A percentile compares a stretch with the other conserved stretches of the same genome.
phyloP scores from a whole-genome alignment of 2,329 filamentous ascomycete species.

The Hansfordia pulvinata region DNA sequence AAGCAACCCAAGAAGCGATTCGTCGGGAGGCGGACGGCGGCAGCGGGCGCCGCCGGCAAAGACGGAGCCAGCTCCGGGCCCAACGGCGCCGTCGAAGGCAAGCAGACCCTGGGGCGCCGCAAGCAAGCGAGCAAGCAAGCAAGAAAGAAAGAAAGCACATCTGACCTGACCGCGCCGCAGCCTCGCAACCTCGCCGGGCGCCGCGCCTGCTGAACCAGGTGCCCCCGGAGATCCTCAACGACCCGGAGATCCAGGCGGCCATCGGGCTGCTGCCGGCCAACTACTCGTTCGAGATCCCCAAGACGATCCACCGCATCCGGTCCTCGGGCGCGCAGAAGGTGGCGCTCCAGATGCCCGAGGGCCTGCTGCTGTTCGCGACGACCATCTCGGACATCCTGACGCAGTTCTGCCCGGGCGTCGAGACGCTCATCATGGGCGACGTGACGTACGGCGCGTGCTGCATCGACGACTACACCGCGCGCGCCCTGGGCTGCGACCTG shows the following conservation, averaged over 20 bases:
- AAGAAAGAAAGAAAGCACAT: neutral
- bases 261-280: conserved; percentile 82
- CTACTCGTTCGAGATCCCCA: conserved; percentile 97
- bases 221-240: conserved; percentile 72
- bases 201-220: conserved; percentile 84
- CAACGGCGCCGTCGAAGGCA: conserved; percentile 57
- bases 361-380: conserved; percentile 86
- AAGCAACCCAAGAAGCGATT: conserved; percentile 87
- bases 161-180: conserved; percentile 25
- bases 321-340: conserved; percentile 67
- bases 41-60: conserved; percentile 40
- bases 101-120: too few relatives aligned
- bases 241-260: conserved; percentile 74
- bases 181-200: conserved; percentile 55
- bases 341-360: conserved; percentile 95
- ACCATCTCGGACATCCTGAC: conserved; percentile 95
- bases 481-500: conserved; percentile 85
- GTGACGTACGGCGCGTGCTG: conserved; percentile 98
- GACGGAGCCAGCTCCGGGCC: conserved; percentile 29
- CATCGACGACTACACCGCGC: conserved; percentile 94
- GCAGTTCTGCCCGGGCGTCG: conserved; percentile 81
- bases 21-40: conserved; percentile 66
- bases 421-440: conserved; percentile 97
- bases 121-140: too few relatives aligned
- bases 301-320: conserved; percentile 90